A percentile compares a stretch with the other conserved stretches of the same genome.
Evolutionary conservation across 2,329 filamentous ascomycete genomes (phyloP).

Genomic region (Arthrobotrys sphaeroides): DNA sequence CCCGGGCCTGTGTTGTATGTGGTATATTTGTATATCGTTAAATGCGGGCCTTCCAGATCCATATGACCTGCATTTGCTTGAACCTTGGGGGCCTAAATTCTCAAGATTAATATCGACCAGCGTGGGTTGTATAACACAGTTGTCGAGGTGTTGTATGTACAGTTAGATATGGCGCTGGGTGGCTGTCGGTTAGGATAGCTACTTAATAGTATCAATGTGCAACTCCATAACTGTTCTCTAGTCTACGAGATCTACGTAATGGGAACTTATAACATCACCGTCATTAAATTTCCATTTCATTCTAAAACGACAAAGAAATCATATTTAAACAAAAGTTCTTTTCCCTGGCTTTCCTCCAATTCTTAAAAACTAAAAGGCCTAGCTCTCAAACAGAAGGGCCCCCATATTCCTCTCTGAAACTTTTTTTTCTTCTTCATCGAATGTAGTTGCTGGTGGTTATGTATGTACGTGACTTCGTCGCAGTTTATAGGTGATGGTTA

Average conservation of each 20-base stretch:
- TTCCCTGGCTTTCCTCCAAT: constrained; percentile 51
- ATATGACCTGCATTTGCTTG: too few relatives aligned
- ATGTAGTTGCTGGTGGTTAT: not conserved
- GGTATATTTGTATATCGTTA: too few relatives aligned
- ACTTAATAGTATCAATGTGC: too few relatives aligned
- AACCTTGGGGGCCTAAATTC: too few relatives aligned
- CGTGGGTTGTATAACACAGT: not conserved
- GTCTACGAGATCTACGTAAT: too few relatives aligned
- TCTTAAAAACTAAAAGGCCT: constrained; percentile 17
- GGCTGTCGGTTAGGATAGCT: too few relatives aligned
- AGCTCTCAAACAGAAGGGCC: constrained; percentile 1
- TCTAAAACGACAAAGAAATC: constrained; percentile 1
- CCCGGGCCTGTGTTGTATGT: too few relatives aligned
- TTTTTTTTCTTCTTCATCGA: constrained; percentile 8
- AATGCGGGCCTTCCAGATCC: too few relatives aligned
- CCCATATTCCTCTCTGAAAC: constrained; percentile 52
- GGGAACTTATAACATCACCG: not conserved
- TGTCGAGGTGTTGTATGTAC: not conserved
- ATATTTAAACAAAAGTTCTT: constrained; percentile 15
- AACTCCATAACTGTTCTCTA: too few relatives aligned
- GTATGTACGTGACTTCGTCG: constrained; percentile 24
- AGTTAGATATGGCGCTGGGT: too few relatives aligned
- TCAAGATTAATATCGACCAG: not conserved
- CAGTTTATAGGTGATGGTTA: too few relatives aligned
- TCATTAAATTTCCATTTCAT: constrained; percentile 16